Conservation (phyloP, 2,329 filamentous ascomycete genomes). For the Chaetomiaceae sp. region DNA sequence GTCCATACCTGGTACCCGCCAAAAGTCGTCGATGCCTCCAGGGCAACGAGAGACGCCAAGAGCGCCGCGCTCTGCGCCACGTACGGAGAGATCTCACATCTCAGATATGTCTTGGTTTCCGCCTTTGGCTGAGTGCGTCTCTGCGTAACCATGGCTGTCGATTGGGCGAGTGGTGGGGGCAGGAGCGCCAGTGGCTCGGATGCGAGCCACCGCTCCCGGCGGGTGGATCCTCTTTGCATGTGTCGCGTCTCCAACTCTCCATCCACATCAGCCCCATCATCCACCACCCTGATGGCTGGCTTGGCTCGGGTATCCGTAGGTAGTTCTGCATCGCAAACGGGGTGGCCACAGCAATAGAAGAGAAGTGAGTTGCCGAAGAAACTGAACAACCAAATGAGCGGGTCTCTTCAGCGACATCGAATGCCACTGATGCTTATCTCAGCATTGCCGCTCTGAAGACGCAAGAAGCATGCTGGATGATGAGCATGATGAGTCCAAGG, state of each 20-base stretch:
- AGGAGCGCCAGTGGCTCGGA: background rate
- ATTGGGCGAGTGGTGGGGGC: background rate
- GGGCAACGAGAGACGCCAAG: too few relatives aligned
- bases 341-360: too few relatives aligned
- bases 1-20: too few relatives aligned
- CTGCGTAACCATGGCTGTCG: constrained; percentile 7
- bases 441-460: constrained; percentile 22
- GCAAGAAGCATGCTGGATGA: constrained; percentile 24
- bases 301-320: too few relatives aligned
- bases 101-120: background rate
- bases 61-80: too few relatives aligned
- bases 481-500: background rate
- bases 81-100: background rate
- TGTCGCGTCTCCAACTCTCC: background rate
- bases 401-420: background rate
- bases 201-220: constrained; percentile 5
- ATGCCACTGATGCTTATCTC: constrained; percentile 8
- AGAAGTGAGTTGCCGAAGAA: too few relatives aligned
- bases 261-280: too few relatives aligned
- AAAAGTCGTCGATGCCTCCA: too few relatives aligned
- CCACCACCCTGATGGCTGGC: constrained; percentile 3
- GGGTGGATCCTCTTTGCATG: constrained; percentile 9
- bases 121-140: constrained; percentile 10
- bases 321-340: too few relatives aligned
- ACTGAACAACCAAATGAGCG: too few relatives aligned